phyloP scores from a whole-genome alignment of 257 asterid species.

The Primulina tabacum region DNA sequence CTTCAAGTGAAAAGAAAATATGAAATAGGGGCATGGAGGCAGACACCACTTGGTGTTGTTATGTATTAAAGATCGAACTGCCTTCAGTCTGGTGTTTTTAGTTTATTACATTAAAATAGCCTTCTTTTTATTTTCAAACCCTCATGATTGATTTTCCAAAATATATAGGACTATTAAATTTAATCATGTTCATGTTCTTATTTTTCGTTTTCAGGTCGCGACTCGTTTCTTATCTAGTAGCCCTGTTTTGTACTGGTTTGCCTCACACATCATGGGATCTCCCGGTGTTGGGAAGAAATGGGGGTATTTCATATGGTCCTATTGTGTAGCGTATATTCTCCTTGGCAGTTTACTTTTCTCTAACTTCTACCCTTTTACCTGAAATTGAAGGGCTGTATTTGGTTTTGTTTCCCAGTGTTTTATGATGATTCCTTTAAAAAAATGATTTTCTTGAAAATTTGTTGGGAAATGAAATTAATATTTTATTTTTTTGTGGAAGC shows the following conservation, averaged over 20 bases:
- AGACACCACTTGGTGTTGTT: background rate
- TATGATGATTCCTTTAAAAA: background rate
- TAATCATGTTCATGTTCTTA: slow-evolving; percentile 15
- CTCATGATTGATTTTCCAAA: background rate
- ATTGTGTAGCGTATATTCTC: slow-evolving; percentile 66
- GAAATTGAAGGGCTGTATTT: slow-evolving; percentile 20
- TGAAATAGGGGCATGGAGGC: background rate
- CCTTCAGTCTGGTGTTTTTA: background rate
- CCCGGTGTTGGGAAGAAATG: slow-evolving; percentile 45
- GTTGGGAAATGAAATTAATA: background rate
- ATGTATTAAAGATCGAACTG: background rate
- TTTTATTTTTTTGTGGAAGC: background rate
- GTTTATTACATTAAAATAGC: background rate
- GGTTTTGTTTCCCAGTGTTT: background rate
- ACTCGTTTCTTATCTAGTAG: slow-evolving; percentile 89
- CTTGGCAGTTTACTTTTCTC: slow-evolving; percentile 87
- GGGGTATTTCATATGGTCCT: slow-evolving; percentile 76
- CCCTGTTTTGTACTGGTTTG: slow-evolving; percentile 84
- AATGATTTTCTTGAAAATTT: background rate
- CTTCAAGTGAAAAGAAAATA: background rate
- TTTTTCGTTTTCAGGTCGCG: slow-evolving; percentile 53
- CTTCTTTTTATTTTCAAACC: slow-evolving; percentile 2
- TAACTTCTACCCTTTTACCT: slow-evolving; percentile 94
- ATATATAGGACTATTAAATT: too few species aligned
- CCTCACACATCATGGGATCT: slow-evolving; percentile 55